These are phyloP conservation scores for Xerocomus brunneocitrinus DNA, from an alignment of 768 basidiomycete species.

Conservation along the genomic window DNA sequence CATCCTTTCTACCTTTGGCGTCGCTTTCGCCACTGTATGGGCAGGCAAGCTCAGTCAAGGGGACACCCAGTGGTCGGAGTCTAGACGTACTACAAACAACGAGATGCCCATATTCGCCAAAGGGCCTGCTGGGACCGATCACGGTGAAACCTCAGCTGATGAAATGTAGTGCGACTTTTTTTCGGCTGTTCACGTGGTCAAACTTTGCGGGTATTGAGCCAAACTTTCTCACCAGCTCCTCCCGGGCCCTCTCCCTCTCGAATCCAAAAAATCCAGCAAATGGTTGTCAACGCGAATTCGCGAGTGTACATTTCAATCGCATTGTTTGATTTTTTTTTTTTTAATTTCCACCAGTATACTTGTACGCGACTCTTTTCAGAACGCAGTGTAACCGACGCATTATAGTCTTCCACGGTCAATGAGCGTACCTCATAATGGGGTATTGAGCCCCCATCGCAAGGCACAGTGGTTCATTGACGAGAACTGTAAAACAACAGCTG, in stretches of 20 bases:
- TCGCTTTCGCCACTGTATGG: conserved; percentile 9
- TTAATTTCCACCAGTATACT: neutral
- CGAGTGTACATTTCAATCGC: neutral
- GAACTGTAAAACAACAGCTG: neutral
- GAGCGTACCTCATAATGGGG: neutral
- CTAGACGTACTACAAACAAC: neutral
- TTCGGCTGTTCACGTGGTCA: neutral
- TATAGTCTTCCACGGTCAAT: neutral
- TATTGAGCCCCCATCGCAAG: neutral
- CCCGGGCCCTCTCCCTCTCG: neutral
- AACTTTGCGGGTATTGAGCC: neutral
- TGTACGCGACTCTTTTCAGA: neutral
- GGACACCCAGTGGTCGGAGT: neutral
- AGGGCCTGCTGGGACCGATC: neutral
- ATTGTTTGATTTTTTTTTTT: neutral
- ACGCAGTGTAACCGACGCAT: too few species aligned
- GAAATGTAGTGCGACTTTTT: neutral
- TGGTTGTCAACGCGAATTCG: neutral
- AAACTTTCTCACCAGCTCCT: neutral
- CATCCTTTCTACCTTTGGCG: conserved; percentile 12
- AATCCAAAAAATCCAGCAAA: neutral
- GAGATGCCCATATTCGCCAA: neutral
- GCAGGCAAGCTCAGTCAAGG: neutral
- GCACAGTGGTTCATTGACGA: neutral
- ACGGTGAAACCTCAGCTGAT: neutral